These are phyloP conservation scores for Aspergillus carlsbadensis DNA, from an alignment of 495 filamentous ascomycete species.

Conservation along the genomic window DNA sequence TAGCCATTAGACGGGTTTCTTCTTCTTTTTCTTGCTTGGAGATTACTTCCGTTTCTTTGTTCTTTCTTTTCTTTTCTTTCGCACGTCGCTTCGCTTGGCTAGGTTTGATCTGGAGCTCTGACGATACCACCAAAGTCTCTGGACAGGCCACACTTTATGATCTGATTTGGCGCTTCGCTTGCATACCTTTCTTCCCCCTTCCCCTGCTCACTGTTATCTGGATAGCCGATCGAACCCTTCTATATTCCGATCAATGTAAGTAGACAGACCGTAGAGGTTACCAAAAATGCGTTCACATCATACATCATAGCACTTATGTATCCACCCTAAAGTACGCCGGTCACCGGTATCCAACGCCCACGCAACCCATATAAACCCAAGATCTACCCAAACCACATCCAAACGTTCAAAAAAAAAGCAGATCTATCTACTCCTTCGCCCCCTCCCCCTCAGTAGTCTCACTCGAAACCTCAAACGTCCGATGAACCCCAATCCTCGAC, in stretches of 20 bases:
- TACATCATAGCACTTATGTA: not conserved
- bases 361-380: too few species aligned
- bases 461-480: constrained; percentile 6
- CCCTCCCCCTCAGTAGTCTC: not conserved
- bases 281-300: not conserved
- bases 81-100: not conserved
- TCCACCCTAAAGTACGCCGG: not conserved
- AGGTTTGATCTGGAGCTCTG: not conserved
- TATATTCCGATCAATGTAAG: not conserved
- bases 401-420: too few species aligned
- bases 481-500: constrained; percentile 5
- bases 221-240: not conserved
- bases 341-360: too few species aligned
- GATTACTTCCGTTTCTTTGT: not conserved
- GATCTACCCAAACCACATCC: too few species aligned
- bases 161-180: not conserved
- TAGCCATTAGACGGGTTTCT: constrained; percentile 12
- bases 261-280: not conserved
- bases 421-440: not conserved
- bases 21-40: constrained; percentile 2
- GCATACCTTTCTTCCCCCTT: not conserved
- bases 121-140: constrained; percentile 1
- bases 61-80: not conserved
- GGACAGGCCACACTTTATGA: not conserved
- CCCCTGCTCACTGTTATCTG: not conserved